Conservation (phyloP, 495 filamentous ascomycete species). For the Penicillium daleae region DNA sequence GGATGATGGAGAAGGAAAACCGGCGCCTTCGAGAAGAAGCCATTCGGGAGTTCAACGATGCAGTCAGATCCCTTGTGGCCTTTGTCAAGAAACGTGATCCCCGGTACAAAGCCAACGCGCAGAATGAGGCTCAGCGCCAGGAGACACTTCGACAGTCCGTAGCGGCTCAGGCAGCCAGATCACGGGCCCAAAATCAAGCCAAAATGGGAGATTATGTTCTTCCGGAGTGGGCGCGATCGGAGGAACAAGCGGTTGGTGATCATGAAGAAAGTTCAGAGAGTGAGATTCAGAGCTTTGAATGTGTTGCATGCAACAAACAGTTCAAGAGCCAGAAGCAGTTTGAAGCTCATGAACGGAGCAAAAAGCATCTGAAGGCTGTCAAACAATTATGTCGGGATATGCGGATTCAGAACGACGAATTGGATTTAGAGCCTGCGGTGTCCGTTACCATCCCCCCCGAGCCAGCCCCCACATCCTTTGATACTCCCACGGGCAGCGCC, state of each 20-base stretch:
- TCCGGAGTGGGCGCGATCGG: constrained; percentile 77
- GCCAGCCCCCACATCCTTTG: neutral
- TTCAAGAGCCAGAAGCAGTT: constrained; percentile 95
- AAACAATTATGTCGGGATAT: constrained; percentile 81
- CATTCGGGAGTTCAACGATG: constrained; percentile 88
- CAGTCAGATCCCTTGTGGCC: constrained; percentile 81
- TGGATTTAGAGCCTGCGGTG: constrained; percentile 28
- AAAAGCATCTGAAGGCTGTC: constrained; percentile 88
- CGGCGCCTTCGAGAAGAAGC: constrained; percentile 80
- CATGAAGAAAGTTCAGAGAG: constrained; percentile 59
- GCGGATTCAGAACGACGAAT: constrained; percentile 68
- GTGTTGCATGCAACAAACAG: constrained; percentile 85
- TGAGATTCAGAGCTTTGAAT: constrained; percentile 72
- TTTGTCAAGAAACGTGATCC: constrained; percentile 95
- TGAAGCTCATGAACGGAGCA: constrained; percentile 93
- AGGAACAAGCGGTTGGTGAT: constrained; percentile 54
- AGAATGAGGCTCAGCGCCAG: constrained; percentile 81
- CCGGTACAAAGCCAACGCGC: constrained; percentile 68
- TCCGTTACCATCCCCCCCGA: neutral
- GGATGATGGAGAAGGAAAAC: constrained; percentile 96
- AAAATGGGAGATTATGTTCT: constrained; percentile 67
- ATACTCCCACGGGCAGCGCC: neutral
- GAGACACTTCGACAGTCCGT: constrained; percentile 76
- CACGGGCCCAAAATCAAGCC: constrained; percentile 77
- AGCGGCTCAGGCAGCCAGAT: constrained; percentile 80